phyloP scores from a whole-genome alignment of 2,329 filamentous ascomycete species.

The Colletotrichum graminicola region DNA sequence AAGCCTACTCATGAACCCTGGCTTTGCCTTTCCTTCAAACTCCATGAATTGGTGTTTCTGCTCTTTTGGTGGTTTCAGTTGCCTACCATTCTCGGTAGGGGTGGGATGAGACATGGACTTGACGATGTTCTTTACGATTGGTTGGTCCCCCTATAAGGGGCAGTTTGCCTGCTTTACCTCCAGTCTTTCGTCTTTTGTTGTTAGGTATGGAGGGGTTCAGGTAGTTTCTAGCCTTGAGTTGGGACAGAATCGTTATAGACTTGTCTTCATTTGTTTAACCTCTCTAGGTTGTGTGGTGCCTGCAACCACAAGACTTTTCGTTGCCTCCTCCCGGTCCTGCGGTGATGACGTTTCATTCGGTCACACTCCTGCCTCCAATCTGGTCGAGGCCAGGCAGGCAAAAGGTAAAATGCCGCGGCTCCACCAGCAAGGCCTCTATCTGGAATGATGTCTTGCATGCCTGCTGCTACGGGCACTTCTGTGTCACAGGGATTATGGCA shows the following conservation, averaged over 20 bases:
- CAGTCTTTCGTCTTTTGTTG: conserved; percentile 30
- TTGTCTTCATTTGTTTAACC: conserved; percentile 19
- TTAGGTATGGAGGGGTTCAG: conserved; percentile 30
- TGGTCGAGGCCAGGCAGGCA: neutral
- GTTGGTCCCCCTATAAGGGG: conserved; percentile 29
- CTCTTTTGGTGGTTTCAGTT: conserved; percentile 25
- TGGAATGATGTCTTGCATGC: neutral
- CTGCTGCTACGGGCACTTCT: conserved; percentile 9
- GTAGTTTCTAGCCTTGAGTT: conserved; percentile 33
- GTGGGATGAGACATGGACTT: conserved; percentile 24
- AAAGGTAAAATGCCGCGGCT: neutral
- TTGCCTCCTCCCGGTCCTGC: neutral
- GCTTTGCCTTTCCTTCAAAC: conserved; percentile 37
- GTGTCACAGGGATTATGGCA: conserved; percentile 35
- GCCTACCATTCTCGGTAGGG: conserved; percentile 19
- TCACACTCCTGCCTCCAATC: neutral
- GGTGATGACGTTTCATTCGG: neutral
- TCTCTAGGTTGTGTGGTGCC: neutral
- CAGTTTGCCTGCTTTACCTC: conserved; percentile 16
- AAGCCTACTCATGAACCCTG: conserved; percentile 39
- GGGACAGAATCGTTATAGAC: conserved; percentile 39
- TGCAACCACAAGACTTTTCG: neutral
- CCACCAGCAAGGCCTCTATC: neutral
- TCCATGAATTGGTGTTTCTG: conserved; percentile 39
- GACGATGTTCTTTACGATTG: conserved; percentile 32